Base-by-base conservation (phyloP, 768 basidiomycete genomes). In the Amanita exitialis region DNA sequence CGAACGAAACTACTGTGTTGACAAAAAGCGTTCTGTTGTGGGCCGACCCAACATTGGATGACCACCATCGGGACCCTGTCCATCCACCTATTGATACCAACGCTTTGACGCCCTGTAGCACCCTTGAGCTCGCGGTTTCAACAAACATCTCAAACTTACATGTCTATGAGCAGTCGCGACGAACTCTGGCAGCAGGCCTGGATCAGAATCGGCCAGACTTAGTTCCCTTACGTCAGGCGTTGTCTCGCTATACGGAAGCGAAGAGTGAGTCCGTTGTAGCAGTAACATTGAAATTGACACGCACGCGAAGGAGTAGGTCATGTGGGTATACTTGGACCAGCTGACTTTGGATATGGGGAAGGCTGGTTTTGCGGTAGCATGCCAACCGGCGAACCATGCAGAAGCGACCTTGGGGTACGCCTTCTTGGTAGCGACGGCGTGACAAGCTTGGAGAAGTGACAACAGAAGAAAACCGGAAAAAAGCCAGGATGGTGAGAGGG, bases 351-450 rank as follows among this genome's bases (percentile, higher is more conserved):
- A 65, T 25, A 82, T 68, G 1, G 76, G 67, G 57, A 80, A 82
- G 0, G 65, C 67, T 27, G 49, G 49, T 10, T 16, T 8, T 30
- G 64, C 56, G 4, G 62, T 64, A 20, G 75, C 63, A 59, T 83
- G 80, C 79, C 80, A 89, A 38, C 80, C 79, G 27, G 84, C 78
- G 57, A 77, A 86, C 82, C 82, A 88, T 8, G 77, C 70, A n/a
- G 74, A 65, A 1, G 80, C 70, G 13, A 83, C 69, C 44, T 60
- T 58, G 35, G 21, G 13, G 47, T 27, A 1, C 3, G 6, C 25
- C 20, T 4, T 37, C 36, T 27, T 36, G 36, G 20, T 6, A 4
- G 18, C 21, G 4, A 13, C 20, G 4, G 16, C 39, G 4, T 12
- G 8, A n/a, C 39, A 12, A 12, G 39, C 39, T 20, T 21, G 39